Base-by-base conservation (phyloP, 1,284 basidiomycete species). In the Puccinia novopanici region DNA sequence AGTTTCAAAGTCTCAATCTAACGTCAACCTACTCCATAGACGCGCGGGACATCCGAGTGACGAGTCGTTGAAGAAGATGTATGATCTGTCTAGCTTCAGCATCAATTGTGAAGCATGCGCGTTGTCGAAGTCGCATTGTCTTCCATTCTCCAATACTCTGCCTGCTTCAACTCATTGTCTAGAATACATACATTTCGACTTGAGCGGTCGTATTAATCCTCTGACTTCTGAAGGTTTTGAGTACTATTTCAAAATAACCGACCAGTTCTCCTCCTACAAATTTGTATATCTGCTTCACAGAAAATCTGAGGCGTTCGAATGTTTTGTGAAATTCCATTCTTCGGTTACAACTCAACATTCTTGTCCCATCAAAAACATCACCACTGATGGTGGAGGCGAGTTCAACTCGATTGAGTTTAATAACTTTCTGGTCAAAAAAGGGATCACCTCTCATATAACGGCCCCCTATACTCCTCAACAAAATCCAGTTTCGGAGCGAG, bases 321-420 rank as follows among this genome's bases (percentile, higher is more conserved):
- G 9, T 10, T 77, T 77, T 55, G 6, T 19, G 19, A n/a, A 37
- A 34, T 77, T 54, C 42, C 42, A 52, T 37, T 3, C 9, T 10
- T 1, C 10, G 6, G 42, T 82, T 6, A 83, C 85, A 68, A 83
- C 81, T 24, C 74, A 81, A 27, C 82, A 82, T n/a, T 84, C 83
- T 1, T 8, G 19, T n/a, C 82, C 76, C 37, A 84, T 89, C 73
- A 86, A 85, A 72, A 86, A 80, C 9, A 24, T 86, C 5, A 82
- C 84, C 1, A 81, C 83, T 81, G 85, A 88, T 82, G 84, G n/a
- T n/a, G n/a, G n/a, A n/a, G n/a, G n/a, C n/a, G n/a, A n/a, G n/a
- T n/a, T n/a, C n/a, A n/a, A n/a, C 45, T 45, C 45, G 8, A 45
- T 8, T 45, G 45, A 45, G 15, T 45, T 45, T 15, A 30, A 77